phyloP scores from a whole-genome alignment of 129 eudicot genomes.

The Escallonia rubra region DNA sequence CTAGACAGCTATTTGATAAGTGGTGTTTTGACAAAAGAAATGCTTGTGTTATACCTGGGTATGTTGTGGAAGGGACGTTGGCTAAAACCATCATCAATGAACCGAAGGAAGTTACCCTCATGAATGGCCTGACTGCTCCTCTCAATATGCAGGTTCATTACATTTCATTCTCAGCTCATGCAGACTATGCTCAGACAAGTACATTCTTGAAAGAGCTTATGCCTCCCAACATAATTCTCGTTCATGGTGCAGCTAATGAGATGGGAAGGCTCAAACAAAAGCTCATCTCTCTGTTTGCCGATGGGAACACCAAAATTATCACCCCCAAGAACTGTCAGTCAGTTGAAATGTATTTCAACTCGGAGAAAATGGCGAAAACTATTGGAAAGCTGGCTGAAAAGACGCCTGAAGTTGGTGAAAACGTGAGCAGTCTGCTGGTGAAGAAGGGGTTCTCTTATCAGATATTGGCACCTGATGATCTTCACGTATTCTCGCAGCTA shows the following conservation, averaged over 20 bases:
- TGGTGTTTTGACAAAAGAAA: slow-evolving; percentile 94
- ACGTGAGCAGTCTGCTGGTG: slow-evolving; percentile 75
- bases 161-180: slow-evolving; percentile 96
- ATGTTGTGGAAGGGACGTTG: slow-evolving; percentile 77
- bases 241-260: slow-evolving; percentile 92
- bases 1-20: slow-evolving; percentile 84
- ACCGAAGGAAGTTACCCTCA: slow-evolving; percentile 90
- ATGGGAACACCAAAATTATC: slow-evolving; percentile 67
- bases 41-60: slow-evolving; percentile 90
- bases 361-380: slow-evolving; percentile 90
- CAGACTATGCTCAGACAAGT: slow-evolving; percentile 89
- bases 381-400: slow-evolving; percentile 86
- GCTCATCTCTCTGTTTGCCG: slow-evolving; percentile 51
- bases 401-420: slow-evolving; percentile 68
- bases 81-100: slow-evolving; percentile 86
- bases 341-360: slow-evolving; percentile 83
- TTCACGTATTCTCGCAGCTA: slow-evolving; percentile 81
- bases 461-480: slow-evolving; percentile 87
- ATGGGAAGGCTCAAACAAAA: slow-evolving; percentile 95
- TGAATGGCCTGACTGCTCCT: slow-evolving; percentile 82
- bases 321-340: slow-evolving; percentile 95
- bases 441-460: slow-evolving; percentile 95
- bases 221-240: slow-evolving; percentile 94
- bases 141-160: slow-evolving; percentile 91
- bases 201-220: slow-evolving; percentile 84